A percentile compares a stretch with the other conserved stretches of the same genome.
These are phyloP conservation scores for Colletotrichum graminicola DNA, from an alignment of 2,329 filamentous ascomycete genomes.

Conservation along the genomic window DNA sequence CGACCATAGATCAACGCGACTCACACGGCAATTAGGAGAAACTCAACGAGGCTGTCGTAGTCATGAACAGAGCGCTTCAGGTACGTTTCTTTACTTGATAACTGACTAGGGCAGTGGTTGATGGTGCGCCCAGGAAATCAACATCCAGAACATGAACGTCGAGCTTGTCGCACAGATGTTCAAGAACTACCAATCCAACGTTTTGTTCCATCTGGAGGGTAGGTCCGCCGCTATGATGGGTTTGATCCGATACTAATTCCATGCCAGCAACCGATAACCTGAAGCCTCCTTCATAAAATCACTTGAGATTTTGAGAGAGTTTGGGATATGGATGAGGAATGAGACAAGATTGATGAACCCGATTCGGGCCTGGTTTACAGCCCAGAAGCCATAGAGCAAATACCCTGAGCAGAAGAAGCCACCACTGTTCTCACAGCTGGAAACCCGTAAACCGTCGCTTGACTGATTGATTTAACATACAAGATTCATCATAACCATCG, in stretches of 20 bases:
- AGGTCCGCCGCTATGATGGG: conserved; percentile 43
- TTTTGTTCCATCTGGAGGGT: conserved; percentile 98
- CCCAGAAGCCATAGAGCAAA: neutral
- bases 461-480: neutral
- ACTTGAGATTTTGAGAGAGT: neutral
- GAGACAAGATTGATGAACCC: conserved; percentile 24
- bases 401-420: conserved; percentile 13
- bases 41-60: conserved; percentile 91
- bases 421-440: neutral
- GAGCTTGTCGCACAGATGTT: conserved; percentile 99
- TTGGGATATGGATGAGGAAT: conserved; percentile 24
- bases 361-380: neutral
- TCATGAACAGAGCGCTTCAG: conserved; percentile 92
- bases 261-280: conserved; percentile 58
- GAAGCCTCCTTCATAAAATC: conserved; percentile 78
- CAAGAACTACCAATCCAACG: conserved; percentile 99
- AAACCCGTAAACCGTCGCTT: neutral
- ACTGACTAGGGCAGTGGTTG: neutral
- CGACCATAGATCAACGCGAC: conserved; percentile 5
- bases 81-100: conserved; percentile 55
- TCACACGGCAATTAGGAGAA: conserved; percentile 77
- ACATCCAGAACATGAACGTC: conserved; percentile 98
- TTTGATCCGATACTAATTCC: neutral
- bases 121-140: conserved; percentile 79
- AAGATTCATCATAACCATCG: neutral